A percentile compares a stretch with the other conserved stretches of the same genome.
Evolutionary conservation across 805 yeast species (phyloP).

Genomic region (Candida maesae): DNA sequence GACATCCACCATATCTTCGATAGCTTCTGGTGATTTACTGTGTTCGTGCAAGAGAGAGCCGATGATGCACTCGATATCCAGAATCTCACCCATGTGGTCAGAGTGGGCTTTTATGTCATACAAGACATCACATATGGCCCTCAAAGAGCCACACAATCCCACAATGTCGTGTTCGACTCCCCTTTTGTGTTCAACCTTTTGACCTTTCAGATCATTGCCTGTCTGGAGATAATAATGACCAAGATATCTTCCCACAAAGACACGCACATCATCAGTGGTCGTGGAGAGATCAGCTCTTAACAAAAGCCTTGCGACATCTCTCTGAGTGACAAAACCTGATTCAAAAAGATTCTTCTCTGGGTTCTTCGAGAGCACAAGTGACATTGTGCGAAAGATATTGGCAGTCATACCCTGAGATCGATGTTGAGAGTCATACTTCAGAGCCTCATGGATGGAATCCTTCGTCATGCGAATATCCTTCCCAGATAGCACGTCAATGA

Average conservation of each 20-base stretch:
- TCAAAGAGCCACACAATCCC: constrained; percentile 22
- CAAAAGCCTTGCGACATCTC: constrained; percentile 15
- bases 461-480: constrained; percentile 5
- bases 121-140: constrained; percentile 29
- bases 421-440: constrained; percentile 10
- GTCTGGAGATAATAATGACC: constrained; percentile 20
- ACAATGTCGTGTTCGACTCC: constrained; percentile 18
- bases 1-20: constrained; percentile 11
- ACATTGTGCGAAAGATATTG: constrained; percentile 11
- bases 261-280: constrained; percentile 1
- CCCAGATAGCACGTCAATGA: constrained; percentile 6
- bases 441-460: constrained; percentile 6
- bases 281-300: constrained; percentile 1
- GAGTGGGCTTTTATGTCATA: constrained; percentile 11
- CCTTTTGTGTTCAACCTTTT: constrained; percentile 8
- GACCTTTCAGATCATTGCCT: constrained; percentile 13
- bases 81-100: constrained; percentile 13
- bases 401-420: constrained; percentile 1
- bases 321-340: constrained; percentile 9
- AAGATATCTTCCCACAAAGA: constrained; percentile 21
- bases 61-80: constrained; percentile 36
- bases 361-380: constrained; percentile 11
- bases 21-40: constrained; percentile 11
- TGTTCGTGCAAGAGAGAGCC: constrained; percentile 37
- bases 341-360: constrained; percentile 6